Evolutionary conservation across 805 yeast genomes (phyloP).

Genomic region (Torulaspora microellipsoides): DNA sequence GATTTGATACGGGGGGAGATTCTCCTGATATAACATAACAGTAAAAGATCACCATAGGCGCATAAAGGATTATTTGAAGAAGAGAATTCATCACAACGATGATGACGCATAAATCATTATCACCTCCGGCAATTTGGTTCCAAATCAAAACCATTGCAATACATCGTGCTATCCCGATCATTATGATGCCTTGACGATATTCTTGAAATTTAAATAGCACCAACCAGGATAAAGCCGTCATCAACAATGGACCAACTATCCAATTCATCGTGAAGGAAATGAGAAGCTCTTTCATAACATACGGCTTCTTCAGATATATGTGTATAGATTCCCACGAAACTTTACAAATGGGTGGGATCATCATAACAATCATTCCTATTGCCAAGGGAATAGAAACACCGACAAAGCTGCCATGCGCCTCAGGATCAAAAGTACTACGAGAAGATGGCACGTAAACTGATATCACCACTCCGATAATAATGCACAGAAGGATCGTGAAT

Average conservation of each 20-base stretch:
- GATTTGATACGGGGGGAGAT: conserved; percentile 1
- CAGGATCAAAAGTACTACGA: conserved; percentile 35
- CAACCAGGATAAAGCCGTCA: conserved; percentile 55
- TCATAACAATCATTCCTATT: conserved; percentile 51
- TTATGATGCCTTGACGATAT: conserved; percentile 50
- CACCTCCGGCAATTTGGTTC: conserved; percentile 54
- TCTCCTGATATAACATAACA: conserved; percentile 40
- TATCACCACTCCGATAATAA: conserved; percentile 38
- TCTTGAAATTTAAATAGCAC: conserved; percentile 45
- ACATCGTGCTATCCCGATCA: conserved; percentile 57
- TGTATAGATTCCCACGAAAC: conserved; percentile 47
- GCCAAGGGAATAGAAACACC: conserved; percentile 46
- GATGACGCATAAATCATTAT: conserved; percentile 46
- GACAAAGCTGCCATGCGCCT: conserved; percentile 30
- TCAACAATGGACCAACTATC: conserved; percentile 52
- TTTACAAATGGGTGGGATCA: conserved; percentile 53
- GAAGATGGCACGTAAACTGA: conserved; percentile 41
- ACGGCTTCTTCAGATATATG: conserved; percentile 21
- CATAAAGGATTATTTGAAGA: conserved; percentile 48
- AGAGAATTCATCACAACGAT: conserved; percentile 49
- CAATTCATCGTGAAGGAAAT: conserved; percentile 48
- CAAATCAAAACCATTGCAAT: conserved; percentile 60
- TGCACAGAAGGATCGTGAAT: conserved; percentile 35
- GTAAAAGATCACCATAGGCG: conserved; percentile 48
- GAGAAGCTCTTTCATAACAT: conserved; percentile 31